Conservation (phyloP, 2,329 filamentous ascomycete species). For the Stylonectria norvegica region DNA sequence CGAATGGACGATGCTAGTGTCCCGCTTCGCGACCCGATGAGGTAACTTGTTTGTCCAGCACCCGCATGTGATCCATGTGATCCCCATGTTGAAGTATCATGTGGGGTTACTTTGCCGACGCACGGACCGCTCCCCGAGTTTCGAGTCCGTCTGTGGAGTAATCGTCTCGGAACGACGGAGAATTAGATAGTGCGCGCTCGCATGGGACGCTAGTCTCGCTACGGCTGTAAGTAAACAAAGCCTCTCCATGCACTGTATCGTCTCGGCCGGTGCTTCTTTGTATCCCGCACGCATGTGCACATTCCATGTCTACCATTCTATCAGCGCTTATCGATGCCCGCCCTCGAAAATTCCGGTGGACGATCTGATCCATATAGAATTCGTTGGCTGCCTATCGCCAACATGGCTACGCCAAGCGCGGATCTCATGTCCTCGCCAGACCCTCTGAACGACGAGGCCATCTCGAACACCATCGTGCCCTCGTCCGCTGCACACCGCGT, state of each 20-base stretch:
- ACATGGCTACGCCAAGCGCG: conserved; percentile 36
- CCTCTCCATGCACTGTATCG: conserved; percentile 15
- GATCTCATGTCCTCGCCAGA: conserved; percentile 51
- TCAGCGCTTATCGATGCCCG: conserved; percentile 28
- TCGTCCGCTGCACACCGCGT: conserved; percentile 37
- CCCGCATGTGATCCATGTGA: no score
- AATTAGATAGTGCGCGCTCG: conserved; percentile 22
- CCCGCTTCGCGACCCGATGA: conserved; percentile 16
- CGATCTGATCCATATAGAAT: conserved; percentile 29
- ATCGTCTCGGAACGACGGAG: conserved; percentile 21
- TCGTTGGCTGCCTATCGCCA: conserved; percentile 36
- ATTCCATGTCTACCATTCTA: conserved; percentile 20
- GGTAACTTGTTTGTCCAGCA: conserved; percentile 21
- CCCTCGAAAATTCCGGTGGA: conserved; percentile 23
- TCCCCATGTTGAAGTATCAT: no score
- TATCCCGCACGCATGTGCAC: conserved; percentile 9
- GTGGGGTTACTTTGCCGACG: no score
- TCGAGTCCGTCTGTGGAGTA: no score
- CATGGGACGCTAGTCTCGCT: conserved; percentile 20
- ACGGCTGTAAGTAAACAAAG: conserved; percentile 31
- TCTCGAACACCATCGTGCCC: conserved; percentile 33
- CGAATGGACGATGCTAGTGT: conserved; percentile 16
- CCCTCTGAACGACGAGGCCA: conserved; percentile 42
- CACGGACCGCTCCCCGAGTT: no score
- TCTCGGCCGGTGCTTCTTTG: conserved; percentile 15